Conservation (phyloP, 768 basidiomycete genomes). For the Dioszegia crocea region DNA sequence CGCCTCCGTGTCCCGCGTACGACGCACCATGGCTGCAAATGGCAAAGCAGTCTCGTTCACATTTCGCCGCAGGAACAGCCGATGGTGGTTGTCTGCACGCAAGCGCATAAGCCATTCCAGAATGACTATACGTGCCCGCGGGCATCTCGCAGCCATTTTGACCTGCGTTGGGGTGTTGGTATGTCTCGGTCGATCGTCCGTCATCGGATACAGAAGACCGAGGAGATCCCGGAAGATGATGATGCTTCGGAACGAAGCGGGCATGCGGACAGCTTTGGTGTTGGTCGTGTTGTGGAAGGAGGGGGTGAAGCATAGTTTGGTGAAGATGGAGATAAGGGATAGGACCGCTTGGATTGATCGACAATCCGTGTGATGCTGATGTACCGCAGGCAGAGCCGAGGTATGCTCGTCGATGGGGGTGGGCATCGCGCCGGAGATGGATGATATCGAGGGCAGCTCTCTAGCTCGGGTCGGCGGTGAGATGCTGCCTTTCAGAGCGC, state of each 20-base stretch:
- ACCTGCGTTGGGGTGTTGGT: neutral
- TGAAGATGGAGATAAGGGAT: slow-evolving; percentile 52
- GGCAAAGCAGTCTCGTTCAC: slow-evolving; percentile 53
- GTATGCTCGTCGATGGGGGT: slow-evolving; percentile 2
- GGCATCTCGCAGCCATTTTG: slow-evolving; percentile 43
- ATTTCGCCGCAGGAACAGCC: slow-evolving; percentile 65
- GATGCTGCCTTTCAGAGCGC: slow-evolving; percentile 8
- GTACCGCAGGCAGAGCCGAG: neutral
- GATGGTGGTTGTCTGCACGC: slow-evolving; percentile 83
- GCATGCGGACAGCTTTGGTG: slow-evolving; percentile 37
- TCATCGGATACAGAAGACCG: slow-evolving; percentile 47
- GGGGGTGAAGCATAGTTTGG: slow-evolving; percentile 48
- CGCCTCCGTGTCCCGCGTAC: slow-evolving; percentile 35
- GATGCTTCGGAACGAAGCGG: slow-evolving; percentile 49
- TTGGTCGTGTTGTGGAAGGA: slow-evolving; percentile 39
- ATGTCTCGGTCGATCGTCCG: slow-evolving; percentile 14
- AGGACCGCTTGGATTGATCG: slow-evolving; percentile 30
- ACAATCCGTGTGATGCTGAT: slow-evolving; percentile 36
- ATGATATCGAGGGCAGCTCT: slow-evolving; percentile 29
- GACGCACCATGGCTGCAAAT: slow-evolving; percentile 61
- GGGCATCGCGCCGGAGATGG: slow-evolving; percentile 2
- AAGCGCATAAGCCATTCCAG: slow-evolving; percentile 85
- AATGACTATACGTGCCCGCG: slow-evolving; percentile 64
- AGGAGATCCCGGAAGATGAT: slow-evolving; percentile 52
- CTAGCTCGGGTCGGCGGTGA: slow-evolving; percentile 15